These are phyloP conservation scores for Fusarium sp. DNA, from an alignment of 2,329 filamentous ascomycete species.

Conservation along the genomic window DNA sequence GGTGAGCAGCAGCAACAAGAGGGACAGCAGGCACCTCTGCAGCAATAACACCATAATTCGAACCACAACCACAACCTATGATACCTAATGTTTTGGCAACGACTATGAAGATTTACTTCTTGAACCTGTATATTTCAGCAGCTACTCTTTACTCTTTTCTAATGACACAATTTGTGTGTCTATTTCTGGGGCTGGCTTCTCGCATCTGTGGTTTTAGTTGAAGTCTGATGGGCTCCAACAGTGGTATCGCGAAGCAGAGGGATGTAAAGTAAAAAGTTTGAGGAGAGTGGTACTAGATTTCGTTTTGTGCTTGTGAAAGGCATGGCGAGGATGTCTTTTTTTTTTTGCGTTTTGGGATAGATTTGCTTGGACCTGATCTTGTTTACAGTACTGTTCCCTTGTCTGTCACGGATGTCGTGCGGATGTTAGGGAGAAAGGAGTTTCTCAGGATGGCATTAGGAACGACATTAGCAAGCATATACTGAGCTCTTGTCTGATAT, in stretches of 20 bases:
- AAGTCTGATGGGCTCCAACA: conserved; percentile 17
- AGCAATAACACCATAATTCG: conserved; percentile 40
- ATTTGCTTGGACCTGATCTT: conserved; percentile 28
- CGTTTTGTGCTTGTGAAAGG: conserved; percentile 19
- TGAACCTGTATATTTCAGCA: conserved; percentile 48
- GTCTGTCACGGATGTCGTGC: conserved; percentile 4
- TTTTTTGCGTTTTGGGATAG: conserved; percentile 38
- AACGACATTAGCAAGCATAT: conserved; percentile 6
- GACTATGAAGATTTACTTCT: conserved; percentile 48
- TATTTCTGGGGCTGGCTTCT: conserved; percentile 43
- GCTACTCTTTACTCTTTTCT: conserved; percentile 47
- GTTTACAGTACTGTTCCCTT: conserved; percentile 14
- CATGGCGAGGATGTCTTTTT: conserved; percentile 31
- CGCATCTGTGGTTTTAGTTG: conserved; percentile 31
- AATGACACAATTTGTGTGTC: conserved; percentile 43
- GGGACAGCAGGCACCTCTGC: conserved; percentile 38
- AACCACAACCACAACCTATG: conserved; percentile 32
- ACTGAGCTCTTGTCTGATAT: neutral
- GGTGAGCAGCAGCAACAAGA: conserved; percentile 59
- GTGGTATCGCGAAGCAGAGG: conserved; percentile 40
- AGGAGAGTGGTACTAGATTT: conserved; percentile 36
- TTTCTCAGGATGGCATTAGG: neutral
- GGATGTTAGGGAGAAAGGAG: conserved; percentile 13
- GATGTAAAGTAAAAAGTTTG: conserved; percentile 39
- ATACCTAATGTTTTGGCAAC: conserved; percentile 46